Base-by-base conservation (phyloP, 2,329 filamentous ascomycete genomes). In the Venturia carpophila region DNA sequence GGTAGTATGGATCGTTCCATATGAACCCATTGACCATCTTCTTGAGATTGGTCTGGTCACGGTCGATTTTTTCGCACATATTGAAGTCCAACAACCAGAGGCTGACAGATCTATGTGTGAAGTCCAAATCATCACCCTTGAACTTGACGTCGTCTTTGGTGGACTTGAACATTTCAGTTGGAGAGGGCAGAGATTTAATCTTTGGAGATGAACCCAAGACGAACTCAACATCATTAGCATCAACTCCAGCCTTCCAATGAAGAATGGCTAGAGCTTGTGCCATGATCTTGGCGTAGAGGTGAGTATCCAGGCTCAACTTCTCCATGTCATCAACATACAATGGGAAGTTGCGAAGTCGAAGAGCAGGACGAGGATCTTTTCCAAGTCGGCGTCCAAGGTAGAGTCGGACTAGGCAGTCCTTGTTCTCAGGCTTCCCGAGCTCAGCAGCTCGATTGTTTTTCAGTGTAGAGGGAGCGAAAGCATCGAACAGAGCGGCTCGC, bases 201-300 rank as follows among this genome's bases (percentile, higher is more conserved):
- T n/a, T n/a, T n/a, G n/a, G n/a, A n/a, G n/a, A n/a, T n/a, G n/a
- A n/a, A n/a, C 43, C 79, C 1, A 85, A 75, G 0, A 85, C 83
- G 68, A 84, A 85, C 61, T 86, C 81, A 1, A 86, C 75, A 58
- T 84, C 82, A 42, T 79, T 80, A 0, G 77, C 82, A 67, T 85
- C 82, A 0, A 83, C 69, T 15, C 71, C 67, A 0, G 74, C 78
- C 1, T 68, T 56, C 82, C 81, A 86, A 66, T 83, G 78, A 62
- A 85, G 71, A 2, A 80, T 73, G 0, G 83, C 82, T 0, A 85
- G 74, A 0, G 78, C 74, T 5, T 80, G 75, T 0, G 79, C 83
- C 77, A 85, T 83, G 0, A 73, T 71, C 1, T 64, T 63, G 0
- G 80, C 78, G 67, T 82, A 83, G 0, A 71, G 67, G 0, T 63